A percentile compares a stretch with the other conserved stretches of the same genome.
Conservation (phyloP, 768 basidiomycete species). For the Auricularia auricula-judae region DNA sequence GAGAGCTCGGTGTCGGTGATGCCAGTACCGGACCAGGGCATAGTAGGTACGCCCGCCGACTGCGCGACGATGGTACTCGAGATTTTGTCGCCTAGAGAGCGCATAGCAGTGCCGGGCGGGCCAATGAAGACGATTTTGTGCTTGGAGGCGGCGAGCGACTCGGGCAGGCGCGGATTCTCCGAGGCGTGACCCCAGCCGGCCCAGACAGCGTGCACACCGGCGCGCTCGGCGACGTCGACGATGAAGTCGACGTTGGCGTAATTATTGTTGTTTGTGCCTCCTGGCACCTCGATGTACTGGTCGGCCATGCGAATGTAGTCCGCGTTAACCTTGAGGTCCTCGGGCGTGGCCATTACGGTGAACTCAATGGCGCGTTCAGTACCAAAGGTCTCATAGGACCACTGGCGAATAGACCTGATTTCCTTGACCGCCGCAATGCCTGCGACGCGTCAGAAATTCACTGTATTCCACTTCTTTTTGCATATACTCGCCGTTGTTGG, state of each 20-base stretch:
- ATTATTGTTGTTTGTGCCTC: conserved; percentile 98
- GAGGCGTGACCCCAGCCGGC: conserved; percentile 99
- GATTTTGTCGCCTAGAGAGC: conserved; percentile 98
- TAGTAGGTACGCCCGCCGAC: conserved; percentile 90
- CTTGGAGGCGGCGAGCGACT: conserved; percentile 82
- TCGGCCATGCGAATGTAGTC: conserved; percentile 99
- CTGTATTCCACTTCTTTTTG: neutral
- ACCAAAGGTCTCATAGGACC: conserved; percentile 99
- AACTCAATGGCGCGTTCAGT: conserved; percentile 94
- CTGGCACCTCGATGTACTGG: conserved; percentile 96
- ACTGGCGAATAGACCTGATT: conserved; percentile 96
- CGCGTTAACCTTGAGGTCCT: conserved; percentile 96
- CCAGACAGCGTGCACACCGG: conserved; percentile 98
- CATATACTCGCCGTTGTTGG: conserved; percentile 72
- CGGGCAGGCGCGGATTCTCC: conserved; percentile 94
- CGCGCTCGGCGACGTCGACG: conserved; percentile 92
- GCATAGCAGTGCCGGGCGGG: conserved; percentile 97
- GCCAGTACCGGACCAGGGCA: conserved; percentile 97
- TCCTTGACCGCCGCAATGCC: conserved; percentile 99
- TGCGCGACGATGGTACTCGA: conserved; percentile 99
- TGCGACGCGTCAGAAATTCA: conserved; percentile 23
- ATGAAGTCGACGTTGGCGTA: conserved; percentile 99
- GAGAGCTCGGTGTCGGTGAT: conserved; percentile 80
- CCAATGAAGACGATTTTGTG: conserved; percentile 99
- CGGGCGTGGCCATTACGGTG: conserved; percentile 99